phyloP scores from a whole-genome alignment of 2,329 filamentous ascomycete species.

The Penicillium brevicompactum region DNA sequence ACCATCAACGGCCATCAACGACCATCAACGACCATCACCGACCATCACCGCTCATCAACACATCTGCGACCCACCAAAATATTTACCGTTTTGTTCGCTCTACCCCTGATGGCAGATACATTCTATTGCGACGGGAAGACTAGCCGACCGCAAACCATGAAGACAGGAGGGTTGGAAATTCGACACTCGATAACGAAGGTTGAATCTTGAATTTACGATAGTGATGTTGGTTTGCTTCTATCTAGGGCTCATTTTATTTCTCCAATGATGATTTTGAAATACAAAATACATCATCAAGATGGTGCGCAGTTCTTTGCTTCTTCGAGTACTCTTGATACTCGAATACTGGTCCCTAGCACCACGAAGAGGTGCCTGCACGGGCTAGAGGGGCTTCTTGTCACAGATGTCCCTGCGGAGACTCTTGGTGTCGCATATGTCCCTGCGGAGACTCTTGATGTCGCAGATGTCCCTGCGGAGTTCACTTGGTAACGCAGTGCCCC shows the following conservation, averaged over 20 bases:
- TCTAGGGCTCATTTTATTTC: not conserved
- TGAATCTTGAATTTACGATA: constrained; percentile 55
- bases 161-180: not conserved
- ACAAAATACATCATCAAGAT: not conserved
- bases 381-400: too few relatives aligned
- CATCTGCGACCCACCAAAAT: constrained; percentile 1
- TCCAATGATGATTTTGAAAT: not conserved
- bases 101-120: not conserved
- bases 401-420: too few relatives aligned
- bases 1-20: too few relatives aligned
- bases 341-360: too few relatives aligned
- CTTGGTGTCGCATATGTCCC: too few relatives aligned
- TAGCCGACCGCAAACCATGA: not conserved
- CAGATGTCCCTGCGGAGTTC: too few relatives aligned
- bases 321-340: not conserved
- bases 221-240: constrained; percentile 39
- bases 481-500: too few relatives aligned
- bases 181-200: not conserved
- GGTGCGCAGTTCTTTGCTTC: not conserved
- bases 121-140: not conserved
- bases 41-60: not conserved
- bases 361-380: too few relatives aligned
- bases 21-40: not conserved
- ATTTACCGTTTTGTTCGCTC: not conserved
- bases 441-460: too few relatives aligned